phyloP scores from a whole-genome alignment of 2,329 filamentous ascomycete genomes.

The Fusarium mexicanum region DNA sequence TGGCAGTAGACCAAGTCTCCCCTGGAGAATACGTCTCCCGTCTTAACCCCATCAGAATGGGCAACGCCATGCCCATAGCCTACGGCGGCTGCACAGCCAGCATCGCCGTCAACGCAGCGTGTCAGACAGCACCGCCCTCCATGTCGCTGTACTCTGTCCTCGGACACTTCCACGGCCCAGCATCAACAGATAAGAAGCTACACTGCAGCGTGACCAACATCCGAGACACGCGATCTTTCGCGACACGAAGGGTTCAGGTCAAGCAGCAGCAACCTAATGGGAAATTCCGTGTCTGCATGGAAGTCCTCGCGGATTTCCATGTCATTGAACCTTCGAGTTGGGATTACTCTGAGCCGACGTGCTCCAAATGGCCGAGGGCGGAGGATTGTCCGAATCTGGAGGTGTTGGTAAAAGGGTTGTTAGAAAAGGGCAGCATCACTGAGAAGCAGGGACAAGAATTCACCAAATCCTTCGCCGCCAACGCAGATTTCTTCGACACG shows the following conservation, averaged over 20 bases:
- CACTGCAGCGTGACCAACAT: conserved; percentile 49
- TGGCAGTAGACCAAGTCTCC: conserved; percentile 35
- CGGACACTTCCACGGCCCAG: conserved; percentile 59
- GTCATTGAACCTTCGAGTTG: conserved; percentile 50
- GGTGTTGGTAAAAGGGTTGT: conserved; percentile 15
- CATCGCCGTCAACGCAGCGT: conserved; percentile 54
- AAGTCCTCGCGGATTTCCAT: conserved; percentile 59
- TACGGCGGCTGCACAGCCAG: conserved; percentile 58
- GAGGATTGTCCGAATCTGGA: conserved; percentile 37
- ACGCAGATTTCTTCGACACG: conserved; percentile 47
- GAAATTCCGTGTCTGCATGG: conserved; percentile 51
- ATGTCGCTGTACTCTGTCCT: conserved; percentile 57
- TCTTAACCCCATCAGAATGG: conserved; percentile 43
- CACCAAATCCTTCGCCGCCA: conserved; percentile 43
- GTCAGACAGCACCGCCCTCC: conserved; percentile 46
- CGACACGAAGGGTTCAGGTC: conserved; percentile 57
- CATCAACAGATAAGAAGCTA: conserved; percentile 52
- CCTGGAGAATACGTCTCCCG: conserved; percentile 42
- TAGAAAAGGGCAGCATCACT: conserved; percentile 39
- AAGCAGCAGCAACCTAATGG: conserved; percentile 53
- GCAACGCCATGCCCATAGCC: conserved; percentile 49
- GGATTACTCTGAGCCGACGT: conserved; percentile 51
- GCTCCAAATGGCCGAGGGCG: conserved; percentile 43
- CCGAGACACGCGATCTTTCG: conserved; percentile 58
- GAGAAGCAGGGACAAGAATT: conserved; percentile 38